Evolutionary conservation across 192 early-diverging fungal species (phyloP), one percentile per base, ranked within the genome.

Genomic region (Haplosporangium gracile): DNA sequence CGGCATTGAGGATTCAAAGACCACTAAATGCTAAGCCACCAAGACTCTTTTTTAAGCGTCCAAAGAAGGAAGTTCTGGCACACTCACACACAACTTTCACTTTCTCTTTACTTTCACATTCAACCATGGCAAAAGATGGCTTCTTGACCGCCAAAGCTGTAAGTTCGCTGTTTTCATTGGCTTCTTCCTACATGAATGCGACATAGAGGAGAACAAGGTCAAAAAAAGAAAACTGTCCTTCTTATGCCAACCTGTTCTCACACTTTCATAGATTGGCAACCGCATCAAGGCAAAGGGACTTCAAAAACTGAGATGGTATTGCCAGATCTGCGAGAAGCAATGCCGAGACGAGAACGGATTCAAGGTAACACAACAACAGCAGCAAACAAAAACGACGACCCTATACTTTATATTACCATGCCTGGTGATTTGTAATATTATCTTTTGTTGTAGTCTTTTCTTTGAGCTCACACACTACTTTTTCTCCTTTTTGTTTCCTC

Each of bases 321-420:
- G 97, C 88, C 97, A 98, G 88, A 96, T 97, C 91, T 98, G 97
- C 81, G 93, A 97, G 83, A 96, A 94, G 89, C 91, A 92, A 85
- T 97, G 96, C 79, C 91, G 97, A 76, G 97, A 99, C 89, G 97
- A 96, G 83, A 99, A 99, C 90, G 97, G 97, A 3, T 99, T 98
- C 92, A 98, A 97, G 89, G 90, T 80, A 80, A 68, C n/a, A 42
- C 29, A 73, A 11, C 60, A 76, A 18, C 5, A 4, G 63, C 43
- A 16, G 9, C 11, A 13, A 32, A 1, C 72, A 34, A 43, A n/a
- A 49, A 34, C 29, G 11, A 32, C 32, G 26, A 32, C 65, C 2
- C 11, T 15, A 45, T 13, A 45, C 43, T 2, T 10, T 13, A 45
- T 15, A 45, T 15, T 45, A 45, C 43, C 9, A 45, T 45, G 43